A percentile compares a stretch with the other conserved stretches of the same genome.
Conservation (phyloP, 108 stramenopile genomes). For the Parietichytrium sp. region DNA sequence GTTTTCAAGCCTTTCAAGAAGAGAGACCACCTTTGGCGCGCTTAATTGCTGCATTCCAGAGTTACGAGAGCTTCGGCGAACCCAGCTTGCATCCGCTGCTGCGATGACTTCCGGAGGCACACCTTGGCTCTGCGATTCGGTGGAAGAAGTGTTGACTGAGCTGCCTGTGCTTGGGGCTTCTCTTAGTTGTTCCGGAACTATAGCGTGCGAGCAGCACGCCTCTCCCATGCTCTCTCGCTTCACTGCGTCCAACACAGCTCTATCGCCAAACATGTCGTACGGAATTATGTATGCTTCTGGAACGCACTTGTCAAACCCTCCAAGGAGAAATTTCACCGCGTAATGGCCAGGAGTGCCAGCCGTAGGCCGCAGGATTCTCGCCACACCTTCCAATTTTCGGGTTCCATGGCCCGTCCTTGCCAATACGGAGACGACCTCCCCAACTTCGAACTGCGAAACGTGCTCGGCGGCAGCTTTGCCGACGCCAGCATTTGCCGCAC, state of each 20-base stretch:
- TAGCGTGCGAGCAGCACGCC: too few relatives aligned
- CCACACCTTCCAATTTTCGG: too few relatives aligned
- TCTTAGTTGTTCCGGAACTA: background rate
- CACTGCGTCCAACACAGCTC: background rate
- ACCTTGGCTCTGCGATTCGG: background rate
- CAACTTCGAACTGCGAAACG: too few relatives aligned
- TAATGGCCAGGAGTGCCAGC: too few relatives aligned
- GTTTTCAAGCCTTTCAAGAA: background rate
- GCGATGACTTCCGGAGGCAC: background rate
- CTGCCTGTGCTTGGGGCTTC: background rate
- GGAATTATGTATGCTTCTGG: background rate
- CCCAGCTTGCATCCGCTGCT: background rate
- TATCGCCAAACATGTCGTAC: background rate
- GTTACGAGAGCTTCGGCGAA: slow-evolving; percentile 11
- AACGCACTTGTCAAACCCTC: background rate
- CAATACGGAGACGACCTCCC: too few relatives aligned
- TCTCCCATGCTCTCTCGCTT: background rate
- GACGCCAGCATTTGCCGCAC: too few relatives aligned
- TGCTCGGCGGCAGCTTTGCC: too few relatives aligned
- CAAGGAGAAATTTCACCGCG: slow-evolving; percentile 19
- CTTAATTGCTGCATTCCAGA: background rate
- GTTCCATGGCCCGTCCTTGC: too few relatives aligned
- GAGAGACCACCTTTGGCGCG: background rate
- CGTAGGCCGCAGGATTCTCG: too few relatives aligned
- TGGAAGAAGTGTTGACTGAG: background rate